Base-by-base conservation (phyloP, 2,329 filamentous ascomycete genomes). In the Penicillium sp. region DNA sequence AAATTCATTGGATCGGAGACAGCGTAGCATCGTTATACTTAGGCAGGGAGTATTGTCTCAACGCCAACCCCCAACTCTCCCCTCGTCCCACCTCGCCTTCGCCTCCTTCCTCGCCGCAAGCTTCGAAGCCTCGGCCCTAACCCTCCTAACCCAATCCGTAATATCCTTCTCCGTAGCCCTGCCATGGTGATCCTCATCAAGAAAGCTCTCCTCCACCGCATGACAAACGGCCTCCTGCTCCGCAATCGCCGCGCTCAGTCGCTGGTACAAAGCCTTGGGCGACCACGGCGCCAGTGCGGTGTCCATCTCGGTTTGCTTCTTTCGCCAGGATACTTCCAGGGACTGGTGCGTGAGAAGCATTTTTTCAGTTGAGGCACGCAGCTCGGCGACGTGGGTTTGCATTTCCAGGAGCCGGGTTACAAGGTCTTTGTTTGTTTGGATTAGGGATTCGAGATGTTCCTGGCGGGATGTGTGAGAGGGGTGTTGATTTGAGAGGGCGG, bases 61-160 rank as follows among this genome's bases (percentile, higher is more conserved):
- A 65, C 92, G 83, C 94, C 94, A 97, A 0, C 94, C 94, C 10
- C 92, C 92, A 30, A 97, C 92, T 60, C 92, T 81, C 22, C 92
- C 91, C 73, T 97, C 92, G 69, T 97, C 94, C 94, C 94, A 97
- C 63, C 94, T 81, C 64, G 91, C 88, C 72, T 92, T 95, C 60
- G 90, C 83, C 76, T 97, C 94, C 66, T 87, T 85, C 51, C 94
- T 81, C 48, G 92, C 77, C 66, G 94, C 95, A 55, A 87, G 86
- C 51, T 88, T 76, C 62, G 88, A 88, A 67, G 86, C 89, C 9
- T 88, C 89, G 62, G 92, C 91, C 61, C 90, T 81, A 58, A 95
- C 88, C 63, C 88, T 77, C 64, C 86, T 81, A 18, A 96, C 83
- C 85, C 94, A 97, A 54, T 97, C 92, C 2, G 80, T 78, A 24